These are phyloP conservation scores for Vitis amurensis DNA, from an alignment of 164 flowering plant species.

Conservation along the genomic window DNA sequence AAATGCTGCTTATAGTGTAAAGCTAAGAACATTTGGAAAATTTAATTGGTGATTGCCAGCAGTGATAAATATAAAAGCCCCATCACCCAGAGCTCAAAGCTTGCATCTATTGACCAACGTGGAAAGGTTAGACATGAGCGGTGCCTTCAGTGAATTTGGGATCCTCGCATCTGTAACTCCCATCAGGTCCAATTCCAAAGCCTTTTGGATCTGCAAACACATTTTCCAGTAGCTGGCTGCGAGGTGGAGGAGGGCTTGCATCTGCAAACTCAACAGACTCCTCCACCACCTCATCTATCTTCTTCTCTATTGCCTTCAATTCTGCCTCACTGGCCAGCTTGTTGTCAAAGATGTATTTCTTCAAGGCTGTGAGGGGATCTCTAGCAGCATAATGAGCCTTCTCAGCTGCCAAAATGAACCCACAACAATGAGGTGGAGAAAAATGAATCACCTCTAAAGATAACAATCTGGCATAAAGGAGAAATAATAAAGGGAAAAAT, in stretches of 20 bases:
- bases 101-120: not conserved
- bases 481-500: not conserved
- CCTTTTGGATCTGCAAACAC: conserved; percentile 97
- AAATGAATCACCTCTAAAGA: not conserved
- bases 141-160: conserved; percentile 94
- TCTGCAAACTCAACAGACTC: conserved; percentile 95
- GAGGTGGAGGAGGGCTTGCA: conserved; percentile 66
- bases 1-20: conserved; percentile 6
- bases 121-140: conserved; percentile 65
- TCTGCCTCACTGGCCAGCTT: conserved; percentile 72
- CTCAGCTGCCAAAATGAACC: conserved; percentile 62
- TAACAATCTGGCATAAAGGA: not conserved
- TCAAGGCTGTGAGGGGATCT: conserved; percentile 83
- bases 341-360: conserved; percentile 78
- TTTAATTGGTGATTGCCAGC: conserved; percentile 6
- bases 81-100: conserved; percentile 4
- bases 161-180: conserved; percentile 87
- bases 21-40: conserved; percentile 3
- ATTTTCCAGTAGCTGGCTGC: conserved; percentile 85
- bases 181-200: conserved; percentile 95
- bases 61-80: conserved; percentile 10
- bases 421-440: not conserved
- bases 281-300: conserved; percentile 83
- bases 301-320: conserved; percentile 81
- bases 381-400: conserved; percentile 82